Conservation (phyloP, 2,329 filamentous ascomycete species). For the Colletotrichum australisinense region DNA sequence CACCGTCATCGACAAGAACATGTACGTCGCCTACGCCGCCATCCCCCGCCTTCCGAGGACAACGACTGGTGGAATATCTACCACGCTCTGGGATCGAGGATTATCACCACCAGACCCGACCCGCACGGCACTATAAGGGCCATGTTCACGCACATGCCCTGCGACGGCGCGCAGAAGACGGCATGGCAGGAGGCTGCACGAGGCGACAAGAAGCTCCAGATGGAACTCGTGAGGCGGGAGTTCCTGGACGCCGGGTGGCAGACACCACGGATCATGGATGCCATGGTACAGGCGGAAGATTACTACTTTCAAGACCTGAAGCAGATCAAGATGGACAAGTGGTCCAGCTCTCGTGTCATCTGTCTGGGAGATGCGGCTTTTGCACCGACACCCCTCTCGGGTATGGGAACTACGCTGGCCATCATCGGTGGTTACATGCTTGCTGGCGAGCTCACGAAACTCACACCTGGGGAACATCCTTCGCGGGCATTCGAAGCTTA, state of each 20-base stretch:
- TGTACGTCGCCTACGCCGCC: slow-evolving; percentile 48
- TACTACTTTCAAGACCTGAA: slow-evolving; percentile 56
- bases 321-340: slow-evolving; percentile 51
- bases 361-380: slow-evolving; percentile 62
- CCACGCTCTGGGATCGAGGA: slow-evolving; percentile 15
- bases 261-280: slow-evolving; percentile 42
- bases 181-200: slow-evolving; percentile 1
- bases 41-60: slow-evolving; percentile 40
- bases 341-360: slow-evolving; percentile 51
- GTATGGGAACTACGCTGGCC: slow-evolving; percentile 56
- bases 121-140: slow-evolving; percentile 30
- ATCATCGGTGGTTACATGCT: slow-evolving; percentile 62
- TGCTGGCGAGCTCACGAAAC: slow-evolving; percentile 55
- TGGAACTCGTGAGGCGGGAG: slow-evolving; percentile 44
- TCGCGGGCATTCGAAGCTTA: slow-evolving; percentile 28
- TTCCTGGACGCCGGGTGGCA: slow-evolving; percentile 57
- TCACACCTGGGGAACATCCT: slow-evolving; percentile 6
- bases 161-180: neutral
- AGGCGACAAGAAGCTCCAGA: slow-evolving; percentile 43
- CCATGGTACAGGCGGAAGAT: slow-evolving; percentile 47
- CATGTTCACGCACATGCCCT: slow-evolving; percentile 17
- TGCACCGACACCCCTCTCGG: slow-evolving; percentile 55
- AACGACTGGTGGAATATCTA: slow-evolving; percentile 29
- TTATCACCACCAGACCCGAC: slow-evolving; percentile 14
- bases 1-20: slow-evolving; percentile 38